A percentile compares a stretch with the other conserved stretches of the same genome.
Conservation (phyloP, 2,329 filamentous ascomycete genomes). For the Arthrobotrys conoides region DNA sequence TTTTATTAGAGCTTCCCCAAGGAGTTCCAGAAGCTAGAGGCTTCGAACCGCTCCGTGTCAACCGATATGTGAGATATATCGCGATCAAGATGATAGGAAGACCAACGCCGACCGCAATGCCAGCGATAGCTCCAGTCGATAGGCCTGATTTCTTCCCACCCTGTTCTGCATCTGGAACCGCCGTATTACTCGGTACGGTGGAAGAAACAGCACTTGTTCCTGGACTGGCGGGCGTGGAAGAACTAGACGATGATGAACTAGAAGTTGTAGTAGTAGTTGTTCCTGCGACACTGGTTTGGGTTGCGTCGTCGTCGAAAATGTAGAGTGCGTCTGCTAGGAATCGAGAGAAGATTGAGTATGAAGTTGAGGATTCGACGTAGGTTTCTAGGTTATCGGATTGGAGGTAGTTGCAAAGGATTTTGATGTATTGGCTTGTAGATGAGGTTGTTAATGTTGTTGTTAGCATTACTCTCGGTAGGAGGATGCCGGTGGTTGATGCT, state of each 20-base stretch:
- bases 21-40: background rate
- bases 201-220: background rate
- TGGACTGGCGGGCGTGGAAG: conserved; percentile 4
- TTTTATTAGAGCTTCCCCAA: background rate
- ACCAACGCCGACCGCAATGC: conserved; percentile 31
- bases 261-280: background rate
- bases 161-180: background rate
- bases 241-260: background rate
- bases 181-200: background rate
- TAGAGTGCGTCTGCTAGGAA: conserved; percentile 30
- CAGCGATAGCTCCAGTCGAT: conserved; percentile 25
- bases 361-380: background rate
- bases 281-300: background rate
- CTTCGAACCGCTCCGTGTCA: background rate
- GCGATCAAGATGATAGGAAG: conserved; percentile 6
- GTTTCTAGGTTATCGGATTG: conserved; percentile 3
- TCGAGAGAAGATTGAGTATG: background rate
- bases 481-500: conserved; percentile 1
- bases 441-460: background rate
- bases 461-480: background rate
- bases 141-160: conserved; percentile 11
- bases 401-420: conserved; percentile 10
- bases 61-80: conserved; percentile 16
- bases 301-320: conserved; percentile 11
- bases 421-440: background rate